Conservation (phyloP, 768 basidiomycete genomes). For the Porphyrellus cyaneotinctus region DNA sequence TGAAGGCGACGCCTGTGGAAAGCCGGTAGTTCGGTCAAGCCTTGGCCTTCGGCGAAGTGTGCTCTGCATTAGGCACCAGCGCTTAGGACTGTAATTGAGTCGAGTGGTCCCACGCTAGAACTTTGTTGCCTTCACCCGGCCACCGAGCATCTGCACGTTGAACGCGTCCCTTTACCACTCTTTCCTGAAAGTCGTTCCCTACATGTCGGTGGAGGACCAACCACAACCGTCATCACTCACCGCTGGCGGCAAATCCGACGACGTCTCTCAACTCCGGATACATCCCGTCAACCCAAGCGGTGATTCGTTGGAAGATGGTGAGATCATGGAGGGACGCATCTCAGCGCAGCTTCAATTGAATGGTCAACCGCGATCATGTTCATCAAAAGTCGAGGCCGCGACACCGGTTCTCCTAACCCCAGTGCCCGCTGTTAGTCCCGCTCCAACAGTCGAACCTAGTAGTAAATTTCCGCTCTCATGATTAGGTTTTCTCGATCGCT, state of each 20-base stretch:
- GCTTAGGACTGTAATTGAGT: too few species aligned
- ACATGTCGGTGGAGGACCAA: neutral
- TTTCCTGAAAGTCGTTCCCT: neutral
- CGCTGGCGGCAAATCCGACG: neutral
- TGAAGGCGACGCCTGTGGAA: too few species aligned
- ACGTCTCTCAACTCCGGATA: neutral
- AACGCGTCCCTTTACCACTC: too few species aligned
- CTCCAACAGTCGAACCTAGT: constrained; percentile 3
- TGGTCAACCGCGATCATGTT: too few species aligned
- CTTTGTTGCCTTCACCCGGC: too few species aligned
- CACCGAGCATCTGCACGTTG: too few species aligned
- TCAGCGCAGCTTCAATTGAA: neutral
- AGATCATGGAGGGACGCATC: constrained; percentile 16
- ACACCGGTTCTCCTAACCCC: neutral
- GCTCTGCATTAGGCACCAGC: too few species aligned
- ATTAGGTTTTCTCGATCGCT: neutral
- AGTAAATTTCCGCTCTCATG: neutral
- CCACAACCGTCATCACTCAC: neutral
- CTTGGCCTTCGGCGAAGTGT: too few species aligned
- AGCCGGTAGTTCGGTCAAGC: too few species aligned
- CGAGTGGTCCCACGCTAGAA: too few species aligned
- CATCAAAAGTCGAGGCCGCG: neutral
- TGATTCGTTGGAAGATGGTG: constrained; percentile 20
- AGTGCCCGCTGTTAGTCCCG: neutral
- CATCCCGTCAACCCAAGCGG: neutral